phyloP scores from a whole-genome alignment of 1,284 basidiomycete genomes.

The Ustilago shanxiensis region DNA sequence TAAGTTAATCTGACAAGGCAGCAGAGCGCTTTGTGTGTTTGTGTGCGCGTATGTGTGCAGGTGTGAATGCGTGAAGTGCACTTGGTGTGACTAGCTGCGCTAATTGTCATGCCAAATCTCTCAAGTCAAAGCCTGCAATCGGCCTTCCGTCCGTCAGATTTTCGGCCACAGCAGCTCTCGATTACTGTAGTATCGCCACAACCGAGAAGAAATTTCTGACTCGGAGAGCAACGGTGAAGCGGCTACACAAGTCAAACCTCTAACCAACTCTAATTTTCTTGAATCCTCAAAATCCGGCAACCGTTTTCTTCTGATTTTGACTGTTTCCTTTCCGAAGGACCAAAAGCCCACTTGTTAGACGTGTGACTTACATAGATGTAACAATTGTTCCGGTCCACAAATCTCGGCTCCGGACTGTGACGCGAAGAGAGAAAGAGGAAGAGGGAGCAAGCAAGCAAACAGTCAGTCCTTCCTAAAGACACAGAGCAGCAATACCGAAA shows the following conservation, averaged over 20 bases:
- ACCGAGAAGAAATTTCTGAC: neutral
- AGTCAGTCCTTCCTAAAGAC: slow-evolving; percentile 5
- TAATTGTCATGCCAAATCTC: neutral
- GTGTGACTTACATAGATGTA: neutral
- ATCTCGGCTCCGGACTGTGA: slow-evolving; percentile 8
- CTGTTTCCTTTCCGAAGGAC: neutral
- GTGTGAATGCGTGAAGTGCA: no score
- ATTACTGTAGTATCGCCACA: no score
- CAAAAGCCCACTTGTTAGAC: neutral
- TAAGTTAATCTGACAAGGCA: neutral
- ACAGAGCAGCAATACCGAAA: neutral
- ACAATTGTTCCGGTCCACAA: neutral
- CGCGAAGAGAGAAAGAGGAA: neutral
- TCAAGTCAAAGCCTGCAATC: no score
- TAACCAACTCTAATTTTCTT: slow-evolving; percentile 1
- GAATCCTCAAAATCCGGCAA: neutral
- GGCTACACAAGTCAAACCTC: no score
- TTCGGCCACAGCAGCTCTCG: neutral
- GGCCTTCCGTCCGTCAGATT: neutral
- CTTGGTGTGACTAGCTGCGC: no score
- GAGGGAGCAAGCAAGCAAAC: no score
- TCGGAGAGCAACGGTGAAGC: neutral
- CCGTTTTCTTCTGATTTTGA: neutral
- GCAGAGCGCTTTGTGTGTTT: slow-evolving; percentile 4
- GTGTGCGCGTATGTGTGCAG: neutral